A percentile compares a stretch with the other conserved stretches of the same genome.
These are phyloP conservation scores for Amauroascus niger DNA, from an alignment of 2,329 filamentous ascomycete genomes.

Conservation along the genomic window DNA sequence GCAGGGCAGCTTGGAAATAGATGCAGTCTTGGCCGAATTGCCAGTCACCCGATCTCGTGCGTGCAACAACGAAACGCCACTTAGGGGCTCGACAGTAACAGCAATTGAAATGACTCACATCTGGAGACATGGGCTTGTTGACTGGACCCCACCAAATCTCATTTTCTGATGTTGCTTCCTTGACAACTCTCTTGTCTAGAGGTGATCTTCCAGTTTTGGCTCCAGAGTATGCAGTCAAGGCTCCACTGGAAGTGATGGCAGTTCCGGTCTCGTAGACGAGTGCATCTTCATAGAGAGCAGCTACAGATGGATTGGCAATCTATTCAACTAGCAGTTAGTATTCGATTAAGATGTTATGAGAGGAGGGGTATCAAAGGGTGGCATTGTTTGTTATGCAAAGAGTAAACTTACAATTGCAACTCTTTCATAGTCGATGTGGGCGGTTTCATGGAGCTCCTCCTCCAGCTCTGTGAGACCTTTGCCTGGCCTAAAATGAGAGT, in stretches of 20 bases:
- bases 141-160: conserved; percentile 99
- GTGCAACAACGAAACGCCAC: not conserved
- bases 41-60: conserved; percentile 4
- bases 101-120: conserved; percentile 54
- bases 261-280: conserved; percentile 96
- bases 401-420: conserved; percentile 74
- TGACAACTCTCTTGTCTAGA: conserved; percentile 92
- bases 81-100: not conserved
- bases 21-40: not conserved
- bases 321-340: conserved; percentile 23
- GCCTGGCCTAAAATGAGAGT: conserved; percentile 51
- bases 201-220: conserved; percentile 97
- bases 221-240: conserved; percentile 93
- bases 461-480: conserved; percentile 92
- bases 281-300: conserved; percentile 96
- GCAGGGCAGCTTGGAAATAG: not conserved
- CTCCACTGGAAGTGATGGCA: conserved; percentile 91
- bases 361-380: conserved; percentile 4
- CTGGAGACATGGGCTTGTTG: conserved; percentile 96
- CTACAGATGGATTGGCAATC: conserved; percentile 86
- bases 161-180: conserved; percentile 79
- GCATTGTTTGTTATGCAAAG: not conserved
- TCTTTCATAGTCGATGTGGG: conserved; percentile 98
- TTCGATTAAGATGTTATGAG: not conserved
- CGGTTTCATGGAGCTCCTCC: conserved; percentile 92